These are phyloP conservation scores for Geranium brycei DNA, from an alignment of 345 rosid species.

Conservation along the genomic window DNA sequence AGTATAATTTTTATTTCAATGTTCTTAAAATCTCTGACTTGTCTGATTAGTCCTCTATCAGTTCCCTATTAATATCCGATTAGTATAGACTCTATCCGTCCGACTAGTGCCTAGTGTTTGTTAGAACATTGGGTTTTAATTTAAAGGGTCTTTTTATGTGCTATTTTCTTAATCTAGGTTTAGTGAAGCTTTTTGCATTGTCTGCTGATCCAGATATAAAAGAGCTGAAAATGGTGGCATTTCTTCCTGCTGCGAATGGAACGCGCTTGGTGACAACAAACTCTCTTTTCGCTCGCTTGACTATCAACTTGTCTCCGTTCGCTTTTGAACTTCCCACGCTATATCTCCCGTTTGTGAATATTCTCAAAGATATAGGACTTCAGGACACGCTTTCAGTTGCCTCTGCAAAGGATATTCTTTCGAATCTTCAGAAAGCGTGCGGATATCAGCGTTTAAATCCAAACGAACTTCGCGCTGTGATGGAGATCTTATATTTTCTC, in stretches of 20 bases:
- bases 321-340: conserved; percentile 77
- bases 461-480: conserved; percentile 86
- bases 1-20: no score
- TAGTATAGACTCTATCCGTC: no score
- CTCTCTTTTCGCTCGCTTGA: conserved; percentile 64
- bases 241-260: conserved; percentile 89
- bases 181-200: conserved; percentile 6
- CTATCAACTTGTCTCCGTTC: conserved; percentile 78
- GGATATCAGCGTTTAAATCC: conserved; percentile 89
- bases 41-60: no score
- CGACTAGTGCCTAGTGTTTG: no score
- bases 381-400: conserved; percentile 57
- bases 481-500: conserved; percentile 66
- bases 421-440: conserved; percentile 58
- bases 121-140: neutral
- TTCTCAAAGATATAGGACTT: conserved; percentile 81
- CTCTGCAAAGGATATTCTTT: conserved; percentile 63
- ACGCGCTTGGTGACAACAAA: conserved; percentile 69
- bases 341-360: conserved; percentile 64
- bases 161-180: neutral
- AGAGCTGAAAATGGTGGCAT: conserved; percentile 65
- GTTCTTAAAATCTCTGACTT: no score
- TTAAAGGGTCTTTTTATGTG: neutral
- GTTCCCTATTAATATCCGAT: no score
- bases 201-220: conserved; percentile 37